Evolutionary conservation across 108 stramenopile genomes (phyloP).

Genomic region (Cyclotella atomus): DNA sequence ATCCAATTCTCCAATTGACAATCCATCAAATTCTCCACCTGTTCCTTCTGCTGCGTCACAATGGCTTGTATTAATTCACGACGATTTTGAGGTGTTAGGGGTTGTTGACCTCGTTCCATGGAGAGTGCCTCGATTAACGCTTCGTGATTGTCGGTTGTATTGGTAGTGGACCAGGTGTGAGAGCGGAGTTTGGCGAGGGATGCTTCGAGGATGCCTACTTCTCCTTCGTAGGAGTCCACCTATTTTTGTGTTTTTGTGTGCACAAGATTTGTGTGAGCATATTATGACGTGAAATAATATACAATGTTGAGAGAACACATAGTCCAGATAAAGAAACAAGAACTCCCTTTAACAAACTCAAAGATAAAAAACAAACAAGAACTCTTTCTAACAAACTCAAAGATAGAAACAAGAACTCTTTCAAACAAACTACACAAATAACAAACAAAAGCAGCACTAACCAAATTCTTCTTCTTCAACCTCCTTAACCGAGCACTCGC

Average conservation of each 20-base stretch:
- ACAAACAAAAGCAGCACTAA: too few relatives aligned
- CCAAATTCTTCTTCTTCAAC: constrained; percentile 88
- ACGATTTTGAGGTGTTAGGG: constrained; percentile 64
- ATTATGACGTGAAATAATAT: too few relatives aligned
- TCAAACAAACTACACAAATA: too few relatives aligned
- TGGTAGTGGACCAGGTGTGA: constrained; percentile 64
- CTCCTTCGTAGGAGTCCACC: constrained; percentile 88
- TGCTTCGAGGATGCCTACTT: constrained; percentile 86
- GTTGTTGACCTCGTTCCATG: constrained; percentile 90
- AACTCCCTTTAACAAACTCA: background rate
- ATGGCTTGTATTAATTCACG: constrained; percentile 69
- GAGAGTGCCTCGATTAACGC: constrained; percentile 80
- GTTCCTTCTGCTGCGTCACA: constrained; percentile 78
- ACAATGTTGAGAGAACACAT: too few relatives aligned
- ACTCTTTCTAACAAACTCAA: background rate
- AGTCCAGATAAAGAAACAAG: too few relatives aligned
- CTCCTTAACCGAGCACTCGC: constrained; percentile 81
- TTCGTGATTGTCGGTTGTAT: constrained; percentile 55
- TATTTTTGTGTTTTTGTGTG: too few relatives aligned
- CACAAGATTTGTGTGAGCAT: too few relatives aligned
- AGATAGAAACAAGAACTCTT: background rate
- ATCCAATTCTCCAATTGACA: constrained; percentile 75
- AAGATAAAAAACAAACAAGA: background rate
- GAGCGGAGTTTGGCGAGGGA: constrained; percentile 70
- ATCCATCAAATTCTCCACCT: constrained; percentile 69